Evolutionary conservation across 345 rosid species (phyloP), one percentile per base, ranked within the genome.

Genomic region (Nephelium lappaceum): DNA sequence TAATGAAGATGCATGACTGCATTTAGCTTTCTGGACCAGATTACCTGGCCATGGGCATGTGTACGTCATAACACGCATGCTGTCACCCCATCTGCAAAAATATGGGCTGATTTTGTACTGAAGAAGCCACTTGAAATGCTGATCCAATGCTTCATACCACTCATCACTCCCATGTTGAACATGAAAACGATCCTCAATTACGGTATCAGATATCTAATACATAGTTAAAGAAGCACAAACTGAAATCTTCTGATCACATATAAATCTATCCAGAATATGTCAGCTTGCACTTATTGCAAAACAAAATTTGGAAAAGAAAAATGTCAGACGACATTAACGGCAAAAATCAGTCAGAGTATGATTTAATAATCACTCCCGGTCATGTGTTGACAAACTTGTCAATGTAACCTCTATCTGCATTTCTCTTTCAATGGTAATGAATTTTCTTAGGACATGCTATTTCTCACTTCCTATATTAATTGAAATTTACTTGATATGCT

Each of bases 31-130:
- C 67, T 78, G 76, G 70, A 27, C 41, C 66, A 66, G 47, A 43
- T 77, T 88, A 95, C 99, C 97, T 79, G 98, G 95, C 99, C 99
- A 92, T n/a, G 98, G 99, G 74, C 89, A 90, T 69, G 97, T 92
- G 86, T 93, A 95, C 42, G 98, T 89, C 87, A 95, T 86, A 83
- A 92, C 99, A 76, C 97, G 98, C 99, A 95, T 95, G 85, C 85
- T 82, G 67, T 91, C 92, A 81, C 97, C 96, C 98, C 99, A 93
- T 86, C 88, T 89, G 73, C 98, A 93, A 83, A 93, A 95, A 80
- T 90, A 95, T 60, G 99, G 99, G 81, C 99, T 93, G 80, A 95
- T 95, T 82, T 90, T 91, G 70, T 86, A 95, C 74, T 89, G 98
- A 83, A 95, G 97, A 85, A 95, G 92, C 99, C 99, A 93, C 82